phyloP scores from a whole-genome alignment of 352 stramenopile genomes.

The Globisporangium perplexum region DNA sequence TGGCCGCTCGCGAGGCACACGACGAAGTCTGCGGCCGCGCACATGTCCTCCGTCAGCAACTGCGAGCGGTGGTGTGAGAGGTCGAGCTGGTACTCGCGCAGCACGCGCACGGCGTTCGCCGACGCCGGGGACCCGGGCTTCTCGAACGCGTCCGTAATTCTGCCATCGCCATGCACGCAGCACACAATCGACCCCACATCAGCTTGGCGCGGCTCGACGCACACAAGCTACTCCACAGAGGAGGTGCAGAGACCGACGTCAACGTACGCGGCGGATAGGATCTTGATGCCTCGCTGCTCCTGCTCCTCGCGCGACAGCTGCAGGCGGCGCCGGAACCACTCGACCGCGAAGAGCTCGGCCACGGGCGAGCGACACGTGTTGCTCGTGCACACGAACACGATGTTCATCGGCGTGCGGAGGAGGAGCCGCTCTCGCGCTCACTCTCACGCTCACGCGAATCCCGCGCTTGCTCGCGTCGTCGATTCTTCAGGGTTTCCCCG shows the following conservation, averaged over 20 bases:
- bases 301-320: conserved; percentile 65
- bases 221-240: no score
- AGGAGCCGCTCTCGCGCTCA: no score
- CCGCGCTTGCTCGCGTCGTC: not conserved
- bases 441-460: not conserved
- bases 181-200: not conserved
- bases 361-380: conserved; percentile 82
- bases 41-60: conserved; percentile 63
- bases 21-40: conserved; percentile 58
- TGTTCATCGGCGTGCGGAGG: conserved; percentile 34
- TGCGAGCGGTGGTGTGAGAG: conserved; percentile 60
- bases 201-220: not conserved
- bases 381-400: conserved; percentile 83
- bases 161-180: conserved; percentile 10
- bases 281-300: conserved; percentile 56
- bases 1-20: conserved; percentile 68
- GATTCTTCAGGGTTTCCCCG: no score
- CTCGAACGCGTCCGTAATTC: conserved; percentile 71
- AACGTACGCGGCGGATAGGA: conserved; percentile 68
- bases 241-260: no score
- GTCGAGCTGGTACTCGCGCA: conserved; percentile 75
- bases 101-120: conserved; percentile 49
- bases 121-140: conserved; percentile 57
- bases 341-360: conserved; percentile 66
- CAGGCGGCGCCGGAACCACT: conserved; percentile 69